Evolutionary conservation across 2,329 filamentous ascomycete genomes (phyloP).

Genomic region (Malbranchea cinnamomea): DNA sequence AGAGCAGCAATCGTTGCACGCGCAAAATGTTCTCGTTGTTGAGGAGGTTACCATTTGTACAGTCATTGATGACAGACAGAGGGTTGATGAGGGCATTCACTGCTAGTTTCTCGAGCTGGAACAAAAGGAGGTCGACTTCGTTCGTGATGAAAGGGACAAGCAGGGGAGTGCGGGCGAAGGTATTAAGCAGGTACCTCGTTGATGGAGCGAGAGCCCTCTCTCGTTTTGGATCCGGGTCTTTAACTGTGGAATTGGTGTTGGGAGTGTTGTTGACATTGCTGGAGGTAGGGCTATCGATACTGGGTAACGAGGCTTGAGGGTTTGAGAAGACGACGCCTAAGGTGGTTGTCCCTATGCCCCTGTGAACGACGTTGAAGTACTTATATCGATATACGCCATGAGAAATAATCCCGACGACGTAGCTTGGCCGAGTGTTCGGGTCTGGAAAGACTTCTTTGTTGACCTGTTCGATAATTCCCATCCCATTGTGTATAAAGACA

Average conservation of each 20-base stretch:
- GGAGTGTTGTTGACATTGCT: no score
- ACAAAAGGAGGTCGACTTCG: slow-evolving; percentile 47
- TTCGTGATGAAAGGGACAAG: slow-evolving; percentile 46
- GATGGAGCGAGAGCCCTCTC: slow-evolving; percentile 14
- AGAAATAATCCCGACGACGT: slow-evolving; percentile 54
- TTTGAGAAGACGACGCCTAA: slow-evolving; percentile 33
- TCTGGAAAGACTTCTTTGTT: slow-evolving; percentile 57
- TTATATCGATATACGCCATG: slow-evolving; percentile 39
- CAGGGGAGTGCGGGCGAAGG: slow-evolving; percentile 46
- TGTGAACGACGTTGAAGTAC: slow-evolving; percentile 41
- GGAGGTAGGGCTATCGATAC: slow-evolving; percentile 10
- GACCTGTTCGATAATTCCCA: slow-evolving; percentile 70
- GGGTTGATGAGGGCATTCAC: slow-evolving; percentile 67
- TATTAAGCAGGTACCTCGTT: slow-evolving; percentile 48
- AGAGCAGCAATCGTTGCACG: slow-evolving; percentile 55
- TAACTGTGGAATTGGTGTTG: background rate
- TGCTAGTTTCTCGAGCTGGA: slow-evolving; percentile 66
- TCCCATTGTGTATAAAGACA: slow-evolving; percentile 63
- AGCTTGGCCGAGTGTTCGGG: slow-evolving; percentile 50
- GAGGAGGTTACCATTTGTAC: slow-evolving; percentile 55
- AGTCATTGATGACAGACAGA: slow-evolving; percentile 63
- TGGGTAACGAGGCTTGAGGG: slow-evolving; percentile 8
- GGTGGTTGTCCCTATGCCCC: slow-evolving; percentile 43
- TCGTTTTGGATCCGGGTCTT: background rate
- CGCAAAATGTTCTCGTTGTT: slow-evolving; percentile 50